Conservation (phyloP, 495 filamentous ascomycete genomes). For the Bathelium albidoporum region DNA sequence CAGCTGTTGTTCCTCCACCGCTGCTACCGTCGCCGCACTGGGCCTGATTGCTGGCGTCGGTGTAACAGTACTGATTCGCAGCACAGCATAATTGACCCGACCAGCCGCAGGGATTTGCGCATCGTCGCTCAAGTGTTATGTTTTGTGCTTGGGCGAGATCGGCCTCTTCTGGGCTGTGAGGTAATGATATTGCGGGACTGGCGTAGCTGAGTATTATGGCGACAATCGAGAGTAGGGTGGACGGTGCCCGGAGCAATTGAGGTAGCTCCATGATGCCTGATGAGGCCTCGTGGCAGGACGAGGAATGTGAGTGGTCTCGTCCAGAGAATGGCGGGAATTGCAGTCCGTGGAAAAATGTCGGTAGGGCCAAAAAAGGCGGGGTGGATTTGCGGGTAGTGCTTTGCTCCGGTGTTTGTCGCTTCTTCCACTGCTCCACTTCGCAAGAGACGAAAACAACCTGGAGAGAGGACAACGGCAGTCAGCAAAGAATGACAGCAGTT, state of each 20-base stretch:
- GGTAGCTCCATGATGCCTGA: neutral
- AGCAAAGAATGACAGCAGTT: conserved; percentile 4
- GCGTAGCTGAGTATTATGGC: neutral
- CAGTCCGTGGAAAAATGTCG: neutral
- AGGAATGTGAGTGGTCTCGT: neutral
- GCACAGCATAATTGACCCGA: conserved; percentile 58
- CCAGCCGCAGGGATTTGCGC: conserved; percentile 46
- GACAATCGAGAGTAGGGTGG: neutral
- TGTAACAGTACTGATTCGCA: conserved; percentile 49
- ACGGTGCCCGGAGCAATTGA: conserved; percentile 1
- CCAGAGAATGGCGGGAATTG: neutral
- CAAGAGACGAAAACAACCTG: neutral
- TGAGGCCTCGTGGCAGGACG: neutral
- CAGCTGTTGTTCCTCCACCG: conserved; percentile 20
- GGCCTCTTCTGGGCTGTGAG: neutral
- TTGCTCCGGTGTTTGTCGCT: neutral
- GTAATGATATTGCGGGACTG: conserved; percentile 3
- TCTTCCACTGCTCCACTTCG: neutral
- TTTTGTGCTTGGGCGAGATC: neutral
- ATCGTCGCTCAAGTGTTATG: neutral
- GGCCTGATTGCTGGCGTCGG: conserved; percentile 46
- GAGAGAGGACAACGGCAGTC: neutral
- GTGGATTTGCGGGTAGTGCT: neutral
- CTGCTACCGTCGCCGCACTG: conserved; percentile 38
- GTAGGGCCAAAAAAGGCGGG: neutral